Base-by-base conservation (phyloP, 306 rosid genomes). In the Rosa persica region DNA sequence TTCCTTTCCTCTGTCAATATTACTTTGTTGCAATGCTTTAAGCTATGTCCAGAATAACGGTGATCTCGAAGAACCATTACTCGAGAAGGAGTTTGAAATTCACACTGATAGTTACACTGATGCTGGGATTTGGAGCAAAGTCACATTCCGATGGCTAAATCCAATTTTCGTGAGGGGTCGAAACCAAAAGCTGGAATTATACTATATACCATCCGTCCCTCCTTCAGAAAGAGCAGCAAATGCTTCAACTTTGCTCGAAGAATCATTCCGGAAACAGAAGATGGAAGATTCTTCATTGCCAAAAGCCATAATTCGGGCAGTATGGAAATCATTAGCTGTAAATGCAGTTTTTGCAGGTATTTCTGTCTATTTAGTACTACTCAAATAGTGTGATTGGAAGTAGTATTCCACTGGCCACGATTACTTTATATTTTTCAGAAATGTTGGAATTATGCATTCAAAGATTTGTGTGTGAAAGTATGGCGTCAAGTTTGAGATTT, bases 301-400 rank as follows among this genome's bases (percentile, higher is more conserved):
- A 4, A 90, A 85, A 67, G 89, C 93, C 79, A 89, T 94, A 13
- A 46, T 81, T 20, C 48, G 17, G 60, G 85, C 92, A 16, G 42
- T 90, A 25, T 67, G 91, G 85, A 88, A 83, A 70, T 87, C 96
- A 39, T 80, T 94, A 73, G 86, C 86, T 72, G 40, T 80, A 57
- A 94, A 93, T 82, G 98, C 94, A 73, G 70, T 86, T 70, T 90
- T 89, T 85, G 97, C 98, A 73, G 98, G 98, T 92, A 80, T 51
- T 40, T 72, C 23, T 1, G 5, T 62, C 40, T 62, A 61, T 12
- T 61, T 19, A 27, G 3, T 7, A 25, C 17, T 12, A 12, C 1
- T 12, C 5, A 27, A 4, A 11, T 4, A 58, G 36, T 58, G 6
- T 23, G 27, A 55, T 9, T 55, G 27, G 3, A 20, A 55, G 4